phyloP scores from a whole-genome alignment of 2,329 filamentous ascomycete genomes.

The Paradendryphiella salina region DNA sequence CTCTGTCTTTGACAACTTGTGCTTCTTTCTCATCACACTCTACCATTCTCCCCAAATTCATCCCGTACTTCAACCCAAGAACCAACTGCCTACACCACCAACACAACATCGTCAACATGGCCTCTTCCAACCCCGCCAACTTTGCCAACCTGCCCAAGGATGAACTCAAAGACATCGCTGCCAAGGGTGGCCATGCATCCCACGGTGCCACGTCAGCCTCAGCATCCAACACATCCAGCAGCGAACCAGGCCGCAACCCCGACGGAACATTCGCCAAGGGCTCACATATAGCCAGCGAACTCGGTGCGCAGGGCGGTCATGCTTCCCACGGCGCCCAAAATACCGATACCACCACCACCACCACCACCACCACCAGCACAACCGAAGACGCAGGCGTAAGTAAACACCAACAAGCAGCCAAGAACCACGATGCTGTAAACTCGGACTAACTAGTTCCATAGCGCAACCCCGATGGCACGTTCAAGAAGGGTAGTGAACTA shows the following conservation, averaged over 20 bases:
- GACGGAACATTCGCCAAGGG: conserved; percentile 48
- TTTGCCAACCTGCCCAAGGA: conserved; percentile 58
- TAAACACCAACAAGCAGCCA: conserved; percentile 29
- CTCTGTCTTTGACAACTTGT: background rate
- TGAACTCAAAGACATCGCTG: conserved; percentile 54
- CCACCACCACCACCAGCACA: too few relatives aligned
- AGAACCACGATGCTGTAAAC: conserved; percentile 31
- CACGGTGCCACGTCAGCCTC: conserved; percentile 25
- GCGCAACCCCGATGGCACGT: conserved; percentile 51
- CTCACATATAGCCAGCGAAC: conserved; percentile 44
- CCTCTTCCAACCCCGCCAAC: conserved; percentile 54
- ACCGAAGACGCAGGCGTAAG: conserved; percentile 25
- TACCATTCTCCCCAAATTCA: background rate
- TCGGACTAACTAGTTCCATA: conserved; percentile 39
- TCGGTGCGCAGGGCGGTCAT: conserved; percentile 45
- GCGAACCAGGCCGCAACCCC: conserved; percentile 39
- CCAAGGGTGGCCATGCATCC: conserved; percentile 54
- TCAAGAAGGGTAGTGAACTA: conserved; percentile 43
- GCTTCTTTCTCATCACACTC: background rate
- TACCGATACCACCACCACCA: background rate
- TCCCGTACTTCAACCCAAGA: background rate
- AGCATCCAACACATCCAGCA: background rate
- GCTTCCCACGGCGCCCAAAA: conserved; percentile 32
- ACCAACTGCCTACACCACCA: too few relatives aligned
- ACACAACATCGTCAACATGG: conserved; percentile 33